A percentile compares a stretch with the other conserved stretches of the same genome.
Evolutionary conservation across 1,139 yeast species (phyloP).

Genomic region (Fermentozyma sake): DNA sequence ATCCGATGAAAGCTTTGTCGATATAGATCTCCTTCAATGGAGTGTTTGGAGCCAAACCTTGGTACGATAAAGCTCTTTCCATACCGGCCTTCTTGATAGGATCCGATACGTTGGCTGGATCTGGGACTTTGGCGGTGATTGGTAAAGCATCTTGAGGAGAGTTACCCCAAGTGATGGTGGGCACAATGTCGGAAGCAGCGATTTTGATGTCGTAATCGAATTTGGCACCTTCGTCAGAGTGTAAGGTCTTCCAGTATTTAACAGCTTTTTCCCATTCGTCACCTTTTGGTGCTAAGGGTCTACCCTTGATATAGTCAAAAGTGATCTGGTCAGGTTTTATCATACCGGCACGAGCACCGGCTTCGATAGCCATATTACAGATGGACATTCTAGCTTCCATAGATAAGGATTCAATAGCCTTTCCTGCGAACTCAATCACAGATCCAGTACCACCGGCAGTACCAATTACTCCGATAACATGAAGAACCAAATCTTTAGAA

Average conservation of each 20-base stretch:
- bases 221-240: constrained; percentile 83
- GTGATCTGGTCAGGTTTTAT: constrained; percentile 91
- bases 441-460: constrained; percentile 99
- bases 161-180: constrained; percentile 99
- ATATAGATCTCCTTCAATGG: constrained; percentile 68
- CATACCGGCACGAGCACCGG: constrained; percentile 99
- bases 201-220: constrained; percentile 83
- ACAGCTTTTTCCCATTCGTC: constrained; percentile 94
- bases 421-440: constrained; percentile 95
- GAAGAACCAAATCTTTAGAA: constrained; percentile 89
- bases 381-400: constrained; percentile 99
- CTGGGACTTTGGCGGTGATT: constrained; percentile 84
- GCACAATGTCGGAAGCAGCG: constrained; percentile 79
- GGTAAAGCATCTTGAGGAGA: constrained; percentile 99
- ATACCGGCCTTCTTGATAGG: constrained; percentile 78
- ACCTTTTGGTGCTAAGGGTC: constrained; percentile 93
- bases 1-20: constrained; percentile 95
- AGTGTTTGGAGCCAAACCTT: constrained; percentile 84
- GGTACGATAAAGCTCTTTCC: constrained; percentile 86
- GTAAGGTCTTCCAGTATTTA: constrained; percentile 81
- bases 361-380: constrained; percentile 98
- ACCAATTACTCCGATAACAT: constrained; percentile 93
- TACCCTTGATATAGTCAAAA: constrained; percentile 81
- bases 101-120: constrained; percentile 69
- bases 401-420: constrained; percentile 80